Evolutionary conservation across 208 protist species (phyloP), one percentile per base, ranked within the genome.

Genomic region (Angomonas ambiguus): DNA sequence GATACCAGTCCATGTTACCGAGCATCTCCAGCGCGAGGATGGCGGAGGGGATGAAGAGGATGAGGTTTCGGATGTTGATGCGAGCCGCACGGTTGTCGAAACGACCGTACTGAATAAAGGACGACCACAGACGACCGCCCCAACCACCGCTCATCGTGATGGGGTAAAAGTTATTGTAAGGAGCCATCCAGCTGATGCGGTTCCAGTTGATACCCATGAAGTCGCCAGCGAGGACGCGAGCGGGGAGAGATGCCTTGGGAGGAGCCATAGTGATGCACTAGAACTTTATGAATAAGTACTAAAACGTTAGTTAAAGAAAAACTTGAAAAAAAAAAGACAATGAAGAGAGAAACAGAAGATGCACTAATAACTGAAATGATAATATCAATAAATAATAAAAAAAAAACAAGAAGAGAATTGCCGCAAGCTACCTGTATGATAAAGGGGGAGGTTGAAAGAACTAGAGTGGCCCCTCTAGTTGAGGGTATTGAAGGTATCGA

Each of bases 161-260:
- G 58, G 87, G 87, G 74, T 93, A 93, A 67, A 93, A 91, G 82
- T 93, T 93, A 69, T 78, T 90, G 80, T 93, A 93, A 62, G 87
- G 87, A 3, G 87, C 87, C 87, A 93, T 93, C 87, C 87, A 93
- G 35, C 77, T 84, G 48, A 93, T 77, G 33, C 81, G 82, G 77
- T 85, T 91, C 87, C 87, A 93, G 80, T 93, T 93, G 65, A 93
- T 74, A 34, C 87, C 87, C 56, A 93, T 67, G 63, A 93, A 93
- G 71, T 93, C 87, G 13, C 87, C 83, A 11, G 87, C 83, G 41
- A 93, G 82, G 25, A 93, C n/a, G 68, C 87, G 87, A 32, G 80
- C 81, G 2, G 83, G 81, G 53, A 93, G 64, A 27, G 75, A 78
- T 32, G 87, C 87, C 76, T 88, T 88, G 31, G 87, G 87, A 51